Evolutionary conservation across 305 asterid species (phyloP).

Genomic region (Fraxinus sp.): DNA sequence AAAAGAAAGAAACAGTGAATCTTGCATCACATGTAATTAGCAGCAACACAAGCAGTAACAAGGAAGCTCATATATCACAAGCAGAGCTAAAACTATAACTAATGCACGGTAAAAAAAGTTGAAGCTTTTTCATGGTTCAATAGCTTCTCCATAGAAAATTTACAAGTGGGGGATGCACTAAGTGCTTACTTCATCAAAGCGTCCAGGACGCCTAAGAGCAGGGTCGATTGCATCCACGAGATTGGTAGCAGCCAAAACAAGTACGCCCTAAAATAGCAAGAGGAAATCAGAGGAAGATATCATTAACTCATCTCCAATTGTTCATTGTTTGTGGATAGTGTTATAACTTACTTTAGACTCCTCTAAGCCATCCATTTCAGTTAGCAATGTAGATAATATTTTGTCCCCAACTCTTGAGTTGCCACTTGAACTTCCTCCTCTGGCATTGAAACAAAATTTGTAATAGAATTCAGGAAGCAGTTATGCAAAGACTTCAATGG

Average conservation of each 20-base stretch:
- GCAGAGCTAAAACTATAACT: not conserved
- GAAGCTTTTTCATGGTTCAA: not conserved
- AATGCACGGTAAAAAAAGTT: not conserved
- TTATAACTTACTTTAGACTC: constrained; percentile 66
- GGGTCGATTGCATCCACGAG: constrained; percentile 91
- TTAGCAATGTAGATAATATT: constrained; percentile 78
- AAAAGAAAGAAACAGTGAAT: not conserved
- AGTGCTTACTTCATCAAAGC: constrained; percentile 75
- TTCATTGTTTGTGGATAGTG: not conserved
- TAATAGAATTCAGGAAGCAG: not conserved
- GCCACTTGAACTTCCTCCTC: constrained; percentile 75
- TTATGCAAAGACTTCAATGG: too few relatives aligned
- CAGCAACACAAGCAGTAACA: not conserved
- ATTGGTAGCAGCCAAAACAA: constrained; percentile 95
- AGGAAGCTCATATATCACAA: not conserved
- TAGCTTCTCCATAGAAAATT: not conserved
- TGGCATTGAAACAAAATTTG: constrained; percentile 29
- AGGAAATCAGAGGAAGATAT: constrained; percentile 2
- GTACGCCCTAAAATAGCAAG: constrained; percentile 63
- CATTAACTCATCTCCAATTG: not conserved
- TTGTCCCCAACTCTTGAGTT: constrained; percentile 81
- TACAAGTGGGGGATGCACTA: not conserved
- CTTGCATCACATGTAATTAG: not conserved
- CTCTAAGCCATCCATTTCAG: constrained; percentile 98
- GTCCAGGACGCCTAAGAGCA: constrained; percentile 94